phyloP scores from a whole-genome alignment of 2,329 filamentous ascomycete genomes.

The Bipolaris zeicola region DNA sequence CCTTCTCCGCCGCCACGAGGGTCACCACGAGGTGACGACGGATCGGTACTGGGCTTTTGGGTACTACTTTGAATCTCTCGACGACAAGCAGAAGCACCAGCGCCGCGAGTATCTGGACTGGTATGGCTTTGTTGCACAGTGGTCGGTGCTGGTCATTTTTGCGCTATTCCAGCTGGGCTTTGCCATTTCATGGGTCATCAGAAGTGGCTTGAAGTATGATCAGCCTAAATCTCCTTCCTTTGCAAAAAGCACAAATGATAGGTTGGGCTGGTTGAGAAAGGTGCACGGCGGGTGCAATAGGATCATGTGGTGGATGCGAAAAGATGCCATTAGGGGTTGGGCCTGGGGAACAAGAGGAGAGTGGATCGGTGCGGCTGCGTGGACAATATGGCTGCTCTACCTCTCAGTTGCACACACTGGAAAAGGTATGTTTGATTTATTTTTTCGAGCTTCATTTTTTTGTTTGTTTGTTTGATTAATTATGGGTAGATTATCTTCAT shows the following conservation, averaged over 20 bases:
- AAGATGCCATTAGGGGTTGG: conserved; percentile 51
- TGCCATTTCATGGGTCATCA: conserved; percentile 41
- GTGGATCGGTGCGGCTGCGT: conserved; percentile 54
- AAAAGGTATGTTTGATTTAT: conserved; percentile 53
- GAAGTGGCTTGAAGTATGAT: conserved; percentile 37
- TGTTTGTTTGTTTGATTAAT: not conserved
- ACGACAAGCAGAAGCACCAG: conserved; percentile 55
- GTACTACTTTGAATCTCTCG: conserved; percentile 61
- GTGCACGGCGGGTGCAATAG: conserved; percentile 33
- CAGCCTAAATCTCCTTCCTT: conserved; percentile 51
- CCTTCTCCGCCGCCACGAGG: conserved; percentile 28
- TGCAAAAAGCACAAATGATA: conserved; percentile 39
- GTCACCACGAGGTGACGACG: conserved; percentile 32
- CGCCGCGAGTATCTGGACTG: conserved; percentile 60
- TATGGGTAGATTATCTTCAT: conserved; percentile 63
- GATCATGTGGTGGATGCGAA: conserved; percentile 53
- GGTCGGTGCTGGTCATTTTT: conserved; percentile 57
- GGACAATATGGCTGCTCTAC: conserved; percentile 60
- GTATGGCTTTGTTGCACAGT: conserved; percentile 62
- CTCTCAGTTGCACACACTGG: conserved; percentile 59
- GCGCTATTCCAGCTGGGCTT: conserved; percentile 51
- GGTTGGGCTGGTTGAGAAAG: conserved; percentile 31
- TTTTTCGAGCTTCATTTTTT: not conserved
- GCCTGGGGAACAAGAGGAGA: conserved; percentile 60
- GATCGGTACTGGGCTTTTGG: conserved; percentile 45